Conservation (phyloP, 2,329 filamentous ascomycete species). For the Magnaporthales sp. region DNA sequence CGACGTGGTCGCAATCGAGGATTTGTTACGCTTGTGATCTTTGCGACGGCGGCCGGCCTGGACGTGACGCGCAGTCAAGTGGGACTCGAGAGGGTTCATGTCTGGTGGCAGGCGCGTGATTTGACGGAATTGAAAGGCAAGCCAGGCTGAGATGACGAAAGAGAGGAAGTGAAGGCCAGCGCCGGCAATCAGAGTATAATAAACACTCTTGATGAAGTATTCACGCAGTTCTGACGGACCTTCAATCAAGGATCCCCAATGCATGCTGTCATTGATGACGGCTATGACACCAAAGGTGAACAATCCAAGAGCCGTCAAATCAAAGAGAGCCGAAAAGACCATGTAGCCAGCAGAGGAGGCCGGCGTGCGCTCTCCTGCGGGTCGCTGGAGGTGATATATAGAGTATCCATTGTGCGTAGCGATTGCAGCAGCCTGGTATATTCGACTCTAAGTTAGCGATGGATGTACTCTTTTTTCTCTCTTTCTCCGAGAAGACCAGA, state of each 20-base stretch:
- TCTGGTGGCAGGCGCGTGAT: slow-evolving; percentile 80
- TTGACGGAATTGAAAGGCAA: slow-evolving; percentile 71
- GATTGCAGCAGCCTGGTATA: slow-evolving; percentile 61
- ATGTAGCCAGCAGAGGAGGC: slow-evolving; percentile 83
- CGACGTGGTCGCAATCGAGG: slow-evolving; percentile 39
- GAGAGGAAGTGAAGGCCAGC: slow-evolving; percentile 64
- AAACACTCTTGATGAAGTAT: slow-evolving; percentile 57
- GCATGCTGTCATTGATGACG: slow-evolving; percentile 30
- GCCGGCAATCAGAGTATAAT: slow-evolving; percentile 56
- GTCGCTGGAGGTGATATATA: slow-evolving; percentile 69
- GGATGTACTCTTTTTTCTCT: background rate
- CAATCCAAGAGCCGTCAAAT: slow-evolving; percentile 47
- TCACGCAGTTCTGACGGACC: slow-evolving; percentile 44
- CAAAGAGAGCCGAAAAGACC: slow-evolving; percentile 68
- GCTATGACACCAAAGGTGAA: slow-evolving; percentile 46
- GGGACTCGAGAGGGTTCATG: slow-evolving; percentile 87
- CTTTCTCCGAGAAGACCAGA: too few relatives aligned
- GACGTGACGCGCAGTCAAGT: slow-evolving; percentile 60
- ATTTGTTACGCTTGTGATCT: slow-evolving; percentile 66
- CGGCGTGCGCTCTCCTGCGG: slow-evolving; percentile 62
- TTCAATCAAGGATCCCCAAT: slow-evolving; percentile 62
- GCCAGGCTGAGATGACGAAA: slow-evolving; percentile 61
- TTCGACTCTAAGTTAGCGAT: slow-evolving; percentile 11
- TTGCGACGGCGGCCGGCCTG: background rate
- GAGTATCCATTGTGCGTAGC: slow-evolving; percentile 66